Evolutionary conservation across 192 early-diverging fungal genomes (phyloP), one percentile per base, ranked within the genome.

Genomic region (Coemansia furcata): DNA sequence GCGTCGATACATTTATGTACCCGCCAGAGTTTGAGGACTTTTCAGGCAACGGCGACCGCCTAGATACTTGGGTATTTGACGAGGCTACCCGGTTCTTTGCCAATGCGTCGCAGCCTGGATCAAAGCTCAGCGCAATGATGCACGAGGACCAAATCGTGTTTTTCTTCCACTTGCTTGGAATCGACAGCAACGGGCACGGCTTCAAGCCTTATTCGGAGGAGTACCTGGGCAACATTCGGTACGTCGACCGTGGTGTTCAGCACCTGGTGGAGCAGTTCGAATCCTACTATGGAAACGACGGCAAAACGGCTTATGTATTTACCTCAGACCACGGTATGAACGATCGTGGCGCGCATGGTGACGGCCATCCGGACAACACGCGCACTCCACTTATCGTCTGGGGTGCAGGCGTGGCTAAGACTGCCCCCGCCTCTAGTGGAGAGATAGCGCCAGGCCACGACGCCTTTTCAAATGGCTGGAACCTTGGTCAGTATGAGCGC

Each of bases 261-360:
- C 79, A 84, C 32, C 78, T 94, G 63, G 90, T 92, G 9, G 79
- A 83, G 35, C 71, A 86, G n/a, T 73, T 97, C 11, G 87, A 93
- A 23, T 69, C 78, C 6, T 97, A 92, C 74, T 98, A 91, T 71
- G 77, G 69, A 23, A 67, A 90, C 78, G 95, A 97, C 74, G 88
- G 86, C 29, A 83, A 87, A 69, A 98, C 94, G 11, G 87, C 93
- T 2, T 97, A 89, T 65, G 84, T 98, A n/a, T 94, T 98, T 64
- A 94, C 95, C 10, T 87, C 95, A 1, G 96, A 98, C 77, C 96
- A 98, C 73, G 96, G 96, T 36, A 98, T 98, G 96, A 91, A 89
- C 72, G 92, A 95, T 69, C 86, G 90, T 63, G 95, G 95, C 62
- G 91, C 77, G 55, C 96, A 98, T 74, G 96, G 96, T 52, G 96